Evolutionary conservation across 2,329 filamentous ascomycete species (phyloP), one percentile per base, ranked within the genome.

Genomic region (Fusarium tanahbumbuense): DNA sequence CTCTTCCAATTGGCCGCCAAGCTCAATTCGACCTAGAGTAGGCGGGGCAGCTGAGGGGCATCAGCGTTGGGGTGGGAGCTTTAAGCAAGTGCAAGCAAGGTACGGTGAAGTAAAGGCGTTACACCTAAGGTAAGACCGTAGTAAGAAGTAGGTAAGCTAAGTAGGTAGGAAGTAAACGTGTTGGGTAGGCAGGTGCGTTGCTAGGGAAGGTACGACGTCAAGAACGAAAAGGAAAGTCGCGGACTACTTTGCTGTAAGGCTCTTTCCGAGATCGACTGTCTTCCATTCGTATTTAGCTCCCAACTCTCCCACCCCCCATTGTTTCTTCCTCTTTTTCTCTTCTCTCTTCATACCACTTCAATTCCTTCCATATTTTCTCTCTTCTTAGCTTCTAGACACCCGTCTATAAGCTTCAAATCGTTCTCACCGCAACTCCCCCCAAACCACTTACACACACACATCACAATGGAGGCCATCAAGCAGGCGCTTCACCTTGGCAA

Each of bases 401-500:
- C 55, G 25, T 54, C 58, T 49, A 42, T 34, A 40, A 60, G 50
- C 49, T 68, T 58, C n/a, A 42, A 45, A 64, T 53, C 32, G 18
- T 32, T 23, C 49, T 70, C 62, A 68, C 71, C 65, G 64, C 66
- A 61, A 72, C 60, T 64, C 56, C 61, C 55, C 56, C 44, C 41
- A 61, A 61, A 44, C 46, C 25, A 49, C 48, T 58, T 47, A 59
- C 45, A 52, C 41, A 63, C 46, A 62, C 45, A 41, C 61, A 60
- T 61, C 76, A 80, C 47, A 70, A 85, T 84, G 82, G 80, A 83
- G 62, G 76, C 79, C 68, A 77, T 84, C 77, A 85, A 83, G 79
- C 75, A 82, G 63, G 73, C 77, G 30, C 77, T 84, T 59, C 74
- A 80, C 76, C 74, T 82, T 46, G 79, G 78, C 72, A 76, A 76